A percentile compares a stretch with the other conserved stretches of the same genome.
These are phyloP conservation scores for Blastomyces percursus DNA, from an alignment of 2,329 filamentous ascomycete species.

Conservation along the genomic window DNA sequence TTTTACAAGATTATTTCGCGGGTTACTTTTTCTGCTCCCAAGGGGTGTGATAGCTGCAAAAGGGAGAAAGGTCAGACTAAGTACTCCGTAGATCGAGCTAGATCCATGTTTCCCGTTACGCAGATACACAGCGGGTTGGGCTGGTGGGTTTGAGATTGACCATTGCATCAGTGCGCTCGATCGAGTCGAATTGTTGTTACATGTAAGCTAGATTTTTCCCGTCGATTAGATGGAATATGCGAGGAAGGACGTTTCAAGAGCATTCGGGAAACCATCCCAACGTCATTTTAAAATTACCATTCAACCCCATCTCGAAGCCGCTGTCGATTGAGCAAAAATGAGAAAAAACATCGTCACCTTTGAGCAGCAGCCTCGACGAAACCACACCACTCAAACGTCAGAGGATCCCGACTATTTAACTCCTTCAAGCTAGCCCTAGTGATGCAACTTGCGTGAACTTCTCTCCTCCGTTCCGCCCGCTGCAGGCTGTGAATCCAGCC, in stretches of 20 bases:
- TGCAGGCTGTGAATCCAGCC: background rate
- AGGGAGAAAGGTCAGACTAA: background rate
- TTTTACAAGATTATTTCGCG: too few relatives aligned
- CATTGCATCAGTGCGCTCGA: background rate
- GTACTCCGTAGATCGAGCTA: too few relatives aligned
- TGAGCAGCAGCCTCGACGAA: too few relatives aligned
- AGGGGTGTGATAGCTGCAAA: background rate
- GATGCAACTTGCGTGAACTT: background rate
- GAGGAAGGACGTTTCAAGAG: too few relatives aligned
- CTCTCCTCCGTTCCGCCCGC: background rate
- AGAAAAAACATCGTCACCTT: too few relatives aligned
- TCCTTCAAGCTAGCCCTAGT: background rate
- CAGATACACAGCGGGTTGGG: background rate
- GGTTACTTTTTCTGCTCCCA: background rate
- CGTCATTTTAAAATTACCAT: too few relatives aligned
- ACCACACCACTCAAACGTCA: background rate
- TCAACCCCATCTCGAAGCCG: too few relatives aligned
- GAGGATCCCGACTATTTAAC: background rate
- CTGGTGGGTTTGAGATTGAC: too few relatives aligned
- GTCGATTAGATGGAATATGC: too few relatives aligned
- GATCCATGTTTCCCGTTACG: background rate
- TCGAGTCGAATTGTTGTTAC: background rate
- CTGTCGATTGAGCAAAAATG: too few relatives aligned
- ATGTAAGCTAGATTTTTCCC: too few relatives aligned
- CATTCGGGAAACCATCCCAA: too few relatives aligned